These are phyloP conservation scores for Pythium rhizo-oryzae DNA, from an alignment of 352 stramenopile genomes.

Conservation along the genomic window DNA sequence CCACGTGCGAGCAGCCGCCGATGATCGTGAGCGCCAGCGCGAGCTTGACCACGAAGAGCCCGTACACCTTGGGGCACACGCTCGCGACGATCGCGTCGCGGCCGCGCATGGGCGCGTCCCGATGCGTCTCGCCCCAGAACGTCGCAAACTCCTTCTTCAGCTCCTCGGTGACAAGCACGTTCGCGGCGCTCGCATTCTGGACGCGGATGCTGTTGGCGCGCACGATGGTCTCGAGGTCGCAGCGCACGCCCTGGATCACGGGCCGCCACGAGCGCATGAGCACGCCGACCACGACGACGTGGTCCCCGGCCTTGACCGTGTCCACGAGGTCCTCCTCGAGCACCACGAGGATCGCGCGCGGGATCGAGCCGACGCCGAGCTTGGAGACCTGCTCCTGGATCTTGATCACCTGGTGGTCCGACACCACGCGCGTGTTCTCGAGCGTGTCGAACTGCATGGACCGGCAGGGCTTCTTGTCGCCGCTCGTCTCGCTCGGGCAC, in stretches of 20 bases:
- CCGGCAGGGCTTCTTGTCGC: constrained; percentile 66
- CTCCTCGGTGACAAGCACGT: constrained; percentile 75
- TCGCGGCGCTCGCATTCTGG: constrained; percentile 63
- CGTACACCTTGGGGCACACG: constrained; percentile 96
- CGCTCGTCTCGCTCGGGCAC: constrained; percentile 10
- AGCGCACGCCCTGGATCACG: constrained; percentile 77
- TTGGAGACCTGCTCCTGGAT: constrained; percentile 96
- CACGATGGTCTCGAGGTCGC: constrained; percentile 89
- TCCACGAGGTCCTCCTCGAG: constrained; percentile 89
- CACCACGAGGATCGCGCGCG: constrained; percentile 94
- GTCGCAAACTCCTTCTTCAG: constrained; percentile 90
- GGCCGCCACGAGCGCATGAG: constrained; percentile 94
- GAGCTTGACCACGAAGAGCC: constrained; percentile 93
- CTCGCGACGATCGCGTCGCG: constrained; percentile 93
- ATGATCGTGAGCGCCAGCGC: constrained; percentile 93
- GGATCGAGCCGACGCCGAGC: constrained; percentile 91
- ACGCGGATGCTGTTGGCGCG: constrained; percentile 75
- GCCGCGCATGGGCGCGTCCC: constrained; percentile 49
- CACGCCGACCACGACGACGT: constrained; percentile 93
- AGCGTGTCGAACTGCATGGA: constrained; percentile 74
- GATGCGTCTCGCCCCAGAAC: constrained; percentile 81
- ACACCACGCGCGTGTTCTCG: constrained; percentile 55
- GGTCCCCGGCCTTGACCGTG: constrained; percentile 94
- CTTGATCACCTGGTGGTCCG: constrained; percentile 94
- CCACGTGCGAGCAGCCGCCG: constrained; percentile 81